Evolutionary conservation across 352 stramenopile species (phyloP).

Genomic region (Blastocystis hominis): DNA sequence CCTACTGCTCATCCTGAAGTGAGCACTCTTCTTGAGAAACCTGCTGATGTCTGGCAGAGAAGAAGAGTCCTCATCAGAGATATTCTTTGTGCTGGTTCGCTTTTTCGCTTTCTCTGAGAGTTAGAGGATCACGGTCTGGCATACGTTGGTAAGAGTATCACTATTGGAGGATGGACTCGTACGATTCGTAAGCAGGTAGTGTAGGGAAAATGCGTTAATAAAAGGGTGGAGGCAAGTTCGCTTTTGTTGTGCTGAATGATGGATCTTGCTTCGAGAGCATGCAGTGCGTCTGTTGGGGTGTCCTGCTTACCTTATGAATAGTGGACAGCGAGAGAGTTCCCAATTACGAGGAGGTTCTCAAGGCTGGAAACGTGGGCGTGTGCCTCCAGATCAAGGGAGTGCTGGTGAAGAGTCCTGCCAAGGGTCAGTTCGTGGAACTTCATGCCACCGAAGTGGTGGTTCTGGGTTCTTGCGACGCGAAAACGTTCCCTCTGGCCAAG

Average conservation of each 20-base stretch:
- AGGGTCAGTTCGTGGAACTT: conserved; percentile 83
- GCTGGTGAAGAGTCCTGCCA: conserved; percentile 75
- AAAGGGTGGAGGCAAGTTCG: conserved; percentile 65
- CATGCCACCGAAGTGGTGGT: conserved; percentile 72
- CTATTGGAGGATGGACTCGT: conserved; percentile 84
- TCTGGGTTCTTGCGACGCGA: conserved; percentile 78
- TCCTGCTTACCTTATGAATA: conserved; percentile 64
- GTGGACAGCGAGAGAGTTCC: conserved; percentile 61
- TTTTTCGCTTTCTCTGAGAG: neutral
- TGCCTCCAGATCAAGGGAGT: conserved; percentile 79
- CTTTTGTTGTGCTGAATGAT: conserved; percentile 90
- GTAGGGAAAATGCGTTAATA: neutral
- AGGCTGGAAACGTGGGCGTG: conserved; percentile 77
- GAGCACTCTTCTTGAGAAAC: neutral
- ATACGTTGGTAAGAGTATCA: conserved; percentile 63
- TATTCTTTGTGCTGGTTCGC: conserved; percentile 15
- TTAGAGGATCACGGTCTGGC: conserved; percentile 54
- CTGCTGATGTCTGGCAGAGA: conserved; percentile 36
- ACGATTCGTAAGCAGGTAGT: conserved; percentile 91
- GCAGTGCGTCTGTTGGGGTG: conserved; percentile 75
- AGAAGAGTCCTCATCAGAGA: conserved; percentile 52
- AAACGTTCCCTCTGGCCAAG: conserved; percentile 91
- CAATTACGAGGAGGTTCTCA: conserved; percentile 69
- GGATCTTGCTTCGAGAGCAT: conserved; percentile 80
- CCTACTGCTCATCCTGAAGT: conserved; percentile 46